phyloP scores from a whole-genome alignment of 192 early-diverging fungal species.

The Lunasporangiospora selenospora region DNA sequence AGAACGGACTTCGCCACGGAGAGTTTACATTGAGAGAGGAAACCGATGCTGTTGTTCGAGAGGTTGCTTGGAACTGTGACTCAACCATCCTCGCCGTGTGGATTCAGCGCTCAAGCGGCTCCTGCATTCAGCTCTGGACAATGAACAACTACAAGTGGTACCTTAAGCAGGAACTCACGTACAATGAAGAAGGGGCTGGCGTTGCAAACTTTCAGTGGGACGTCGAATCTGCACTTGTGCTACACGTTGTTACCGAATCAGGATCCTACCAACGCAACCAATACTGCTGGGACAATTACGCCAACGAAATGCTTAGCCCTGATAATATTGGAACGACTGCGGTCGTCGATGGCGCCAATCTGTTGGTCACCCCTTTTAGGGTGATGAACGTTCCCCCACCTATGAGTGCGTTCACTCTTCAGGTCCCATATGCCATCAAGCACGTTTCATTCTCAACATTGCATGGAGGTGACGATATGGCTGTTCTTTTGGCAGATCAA shows the following conservation, averaged over 20 bases:
- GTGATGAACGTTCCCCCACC: constrained; percentile 93
- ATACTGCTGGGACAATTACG: constrained; percentile 42
- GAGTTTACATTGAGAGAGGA: constrained; percentile 83
- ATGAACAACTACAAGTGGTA: constrained; percentile 98
- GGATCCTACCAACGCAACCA: constrained; percentile 41
- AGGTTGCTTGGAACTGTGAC: constrained; percentile 87
- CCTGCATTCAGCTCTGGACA: constrained; percentile 87
- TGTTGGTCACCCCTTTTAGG: constrained; percentile 80
- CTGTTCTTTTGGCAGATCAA: constrained; percentile 67
- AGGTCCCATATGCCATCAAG: constrained; percentile 51
- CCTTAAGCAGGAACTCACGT: constrained; percentile 84
- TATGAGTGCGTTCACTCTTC: constrained; percentile 68
- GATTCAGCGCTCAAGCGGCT: constrained; percentile 44
- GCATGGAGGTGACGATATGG: constrained; percentile 73
- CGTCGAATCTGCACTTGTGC: constrained; percentile 67
- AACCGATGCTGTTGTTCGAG: constrained; percentile 55
- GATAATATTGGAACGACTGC: constrained; percentile 25
- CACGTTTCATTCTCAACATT: constrained; percentile 71
- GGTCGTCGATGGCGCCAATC: constrained; percentile 34
- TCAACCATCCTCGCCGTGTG: constrained; percentile 86
- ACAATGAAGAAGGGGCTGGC: constrained; percentile 46
- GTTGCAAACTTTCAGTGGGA: constrained; percentile 80
- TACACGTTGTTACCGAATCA: constrained; percentile 65
- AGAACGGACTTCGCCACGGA: constrained; percentile 93
- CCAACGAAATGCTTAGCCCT: constrained; percentile 27